Percentiles rank a stretch among this genome's conserved stretches.
Conservation (phyloP, 495 filamentous ascomycete genomes). For the Cudoniella acicularis region DNA sequence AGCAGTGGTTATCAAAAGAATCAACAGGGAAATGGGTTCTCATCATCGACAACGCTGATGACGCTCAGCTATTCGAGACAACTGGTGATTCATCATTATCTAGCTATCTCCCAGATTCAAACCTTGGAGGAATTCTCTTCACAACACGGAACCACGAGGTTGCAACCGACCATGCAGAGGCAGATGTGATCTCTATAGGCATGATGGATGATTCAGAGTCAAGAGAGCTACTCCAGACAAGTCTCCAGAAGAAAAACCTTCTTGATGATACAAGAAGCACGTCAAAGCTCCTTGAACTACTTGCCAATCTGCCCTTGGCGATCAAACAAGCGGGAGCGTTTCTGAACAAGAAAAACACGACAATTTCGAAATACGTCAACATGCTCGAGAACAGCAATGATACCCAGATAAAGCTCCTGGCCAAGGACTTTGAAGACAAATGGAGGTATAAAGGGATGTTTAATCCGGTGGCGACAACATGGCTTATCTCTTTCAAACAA, state of each 20-base stretch:
- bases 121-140: slow-evolving; percentile 12
- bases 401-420: slow-evolving; percentile 32
- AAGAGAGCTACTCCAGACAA: slow-evolving; percentile 4
- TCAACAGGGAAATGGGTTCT: slow-evolving; percentile 36
- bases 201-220: slow-evolving; percentile 8
- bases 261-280: slow-evolving; percentile 2
- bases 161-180: slow-evolving; percentile 18
- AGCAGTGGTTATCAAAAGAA: slow-evolving; percentile 20
- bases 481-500: slow-evolving; percentile 49
- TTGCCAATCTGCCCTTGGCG: slow-evolving; percentile 38
- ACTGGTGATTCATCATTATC: background rate
- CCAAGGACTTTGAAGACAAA: slow-evolving; percentile 47
- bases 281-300: slow-evolving; percentile 6
- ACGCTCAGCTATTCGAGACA: slow-evolving; percentile 29
- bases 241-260: slow-evolving; percentile 8
- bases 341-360: slow-evolving; percentile 3
- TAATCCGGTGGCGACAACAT: slow-evolving; percentile 52
- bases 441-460: slow-evolving; percentile 37
- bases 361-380: slow-evolving; percentile 10
- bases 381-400: slow-evolving; percentile 12
- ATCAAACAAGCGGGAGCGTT: slow-evolving; percentile 44
- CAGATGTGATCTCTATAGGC: slow-evolving; percentile 8
- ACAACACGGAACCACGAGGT: slow-evolving; percentile 30
- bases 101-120: slow-evolving; percentile 7
- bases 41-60: slow-evolving; percentile 50